Evolutionary conservation across 768 basidiomycete species (phyloP).

Genomic region (Boletus pseudo-olivaceus): DNA sequence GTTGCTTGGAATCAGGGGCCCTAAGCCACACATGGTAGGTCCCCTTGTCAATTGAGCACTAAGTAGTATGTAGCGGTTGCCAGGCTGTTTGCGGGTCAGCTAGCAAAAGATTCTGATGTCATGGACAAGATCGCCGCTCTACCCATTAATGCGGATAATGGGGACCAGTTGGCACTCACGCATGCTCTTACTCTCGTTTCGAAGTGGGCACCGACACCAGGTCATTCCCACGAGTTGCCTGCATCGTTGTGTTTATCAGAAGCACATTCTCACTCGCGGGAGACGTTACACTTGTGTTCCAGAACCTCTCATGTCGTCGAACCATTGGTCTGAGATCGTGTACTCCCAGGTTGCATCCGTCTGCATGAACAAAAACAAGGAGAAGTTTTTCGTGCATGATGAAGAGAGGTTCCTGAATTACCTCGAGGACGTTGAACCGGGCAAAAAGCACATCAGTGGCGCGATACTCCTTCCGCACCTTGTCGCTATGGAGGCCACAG

Average conservation of each 20-base stretch:
- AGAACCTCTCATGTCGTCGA: slow-evolving; percentile 60
- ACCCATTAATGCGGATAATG: slow-evolving; percentile 24
- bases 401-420: slow-evolving; percentile 55
- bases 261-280: slow-evolving; percentile 57
- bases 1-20: too few relatives aligned
- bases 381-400: slow-evolving; percentile 56
- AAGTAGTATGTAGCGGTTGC: slow-evolving; percentile 64
- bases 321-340: slow-evolving; percentile 53
- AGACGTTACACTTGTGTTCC: slow-evolving; percentile 44
- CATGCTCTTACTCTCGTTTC: slow-evolving; percentile 48
- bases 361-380: slow-evolving; percentile 59
- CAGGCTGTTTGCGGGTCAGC: slow-evolving; percentile 53
- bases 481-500: slow-evolving; percentile 42
- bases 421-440: slow-evolving; percentile 52
- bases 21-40: too few relatives aligned
- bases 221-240: slow-evolving; percentile 54
- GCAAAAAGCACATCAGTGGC: slow-evolving; percentile 56
- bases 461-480: slow-evolving; percentile 67
- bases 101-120: slow-evolving; percentile 45
- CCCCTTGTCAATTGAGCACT: too few relatives aligned
- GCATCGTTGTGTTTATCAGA: slow-evolving; percentile 56
- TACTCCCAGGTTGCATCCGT: slow-evolving; percentile 59
- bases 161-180: slow-evolving; percentile 11
- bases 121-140: slow-evolving; percentile 38
- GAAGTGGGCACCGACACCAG: slow-evolving; percentile 71